These are phyloP conservation scores for Nicotiana knightiana DNA, from an alignment of 257 asterid genomes.

Conservation along the genomic window DNA sequence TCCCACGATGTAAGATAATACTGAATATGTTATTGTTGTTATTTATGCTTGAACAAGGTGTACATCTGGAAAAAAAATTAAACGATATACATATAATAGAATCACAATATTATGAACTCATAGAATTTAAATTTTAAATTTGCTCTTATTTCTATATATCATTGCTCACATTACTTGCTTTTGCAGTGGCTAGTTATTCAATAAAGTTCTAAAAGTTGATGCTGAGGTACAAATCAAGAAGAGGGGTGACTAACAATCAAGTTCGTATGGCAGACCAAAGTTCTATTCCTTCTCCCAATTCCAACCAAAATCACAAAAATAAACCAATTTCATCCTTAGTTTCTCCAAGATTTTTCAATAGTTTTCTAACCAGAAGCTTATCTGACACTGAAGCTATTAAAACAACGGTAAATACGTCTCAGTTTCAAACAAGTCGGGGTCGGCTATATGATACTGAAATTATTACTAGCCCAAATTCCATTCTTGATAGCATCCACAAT, in stretches of 20 bases:
- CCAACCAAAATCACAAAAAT: conserved; percentile 28
- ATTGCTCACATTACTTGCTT: not conserved
- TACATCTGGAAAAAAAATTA: too few species aligned
- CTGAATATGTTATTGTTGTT: too few species aligned
- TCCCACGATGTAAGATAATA: too few species aligned
- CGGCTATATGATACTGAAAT: conserved; percentile 23
- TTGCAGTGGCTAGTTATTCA: conserved; percentile 14
- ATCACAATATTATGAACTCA: too few species aligned
- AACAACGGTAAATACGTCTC: not conserved
- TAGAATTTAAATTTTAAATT: too few species aligned
- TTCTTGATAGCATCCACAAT: conserved; percentile 50
- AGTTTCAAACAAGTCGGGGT: not conserved
- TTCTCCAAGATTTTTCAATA: conserved; percentile 65
- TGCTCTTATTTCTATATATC: not conserved
- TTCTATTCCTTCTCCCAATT: conserved; percentile 25
- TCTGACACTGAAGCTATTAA: conserved; percentile 25
- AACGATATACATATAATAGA: too few species aligned
- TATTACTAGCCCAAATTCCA: conserved; percentile 62
- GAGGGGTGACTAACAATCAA: conserved; percentile 51
- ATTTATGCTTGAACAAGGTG: too few species aligned
- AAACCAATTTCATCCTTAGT: conserved; percentile 48
- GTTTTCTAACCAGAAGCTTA: conserved; percentile 35
- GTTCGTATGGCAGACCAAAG: conserved; percentile 47
- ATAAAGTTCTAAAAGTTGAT: conserved; percentile 14
- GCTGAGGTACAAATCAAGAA: conserved; percentile 72